Conservation (phyloP, 495 filamentous ascomycete species). For the Acidomyces sp. region DNA sequence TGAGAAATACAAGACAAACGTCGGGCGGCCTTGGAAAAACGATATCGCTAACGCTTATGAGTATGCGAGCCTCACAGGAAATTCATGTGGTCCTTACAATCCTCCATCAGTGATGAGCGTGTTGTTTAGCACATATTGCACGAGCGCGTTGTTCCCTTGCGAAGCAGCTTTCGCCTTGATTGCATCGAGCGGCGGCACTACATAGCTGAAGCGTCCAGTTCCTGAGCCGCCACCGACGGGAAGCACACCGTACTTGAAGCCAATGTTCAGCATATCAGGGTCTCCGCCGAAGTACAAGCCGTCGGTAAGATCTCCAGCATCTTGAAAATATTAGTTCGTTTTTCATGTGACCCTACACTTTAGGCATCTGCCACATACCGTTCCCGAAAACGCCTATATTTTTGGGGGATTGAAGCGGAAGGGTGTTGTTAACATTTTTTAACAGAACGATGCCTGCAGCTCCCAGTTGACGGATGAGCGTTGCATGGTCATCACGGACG, state of each 20-base stretch:
- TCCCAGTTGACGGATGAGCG: conserved; percentile 43
- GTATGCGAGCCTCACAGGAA: no score
- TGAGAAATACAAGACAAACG: conserved; percentile 44
- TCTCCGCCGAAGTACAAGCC: conserved; percentile 29
- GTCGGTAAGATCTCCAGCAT: no score
- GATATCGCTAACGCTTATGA: no score
- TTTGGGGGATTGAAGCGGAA: conserved; percentile 40
- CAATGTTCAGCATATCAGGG: conserved; percentile 1
- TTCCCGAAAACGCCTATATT: conserved; percentile 51
- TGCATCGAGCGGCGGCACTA: conserved; percentile 46
- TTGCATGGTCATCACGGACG: conserved; percentile 38
- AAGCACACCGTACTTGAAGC: conserved; percentile 44
- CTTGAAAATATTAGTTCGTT: no score
- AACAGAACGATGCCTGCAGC: conserved; percentile 47
- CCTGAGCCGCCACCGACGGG: conserved; percentile 49
- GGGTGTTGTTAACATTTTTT: conserved; percentile 43
- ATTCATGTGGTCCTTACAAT: no score
- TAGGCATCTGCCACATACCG: no score
- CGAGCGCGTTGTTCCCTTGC: conserved; percentile 24
- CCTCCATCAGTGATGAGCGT: conserved; percentile 24
- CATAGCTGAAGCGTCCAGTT: conserved; percentile 36
- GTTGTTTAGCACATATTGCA: conserved; percentile 33
- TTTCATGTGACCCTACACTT: no score
- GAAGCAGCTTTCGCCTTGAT: conserved; percentile 31
- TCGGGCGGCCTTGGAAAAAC: conserved; percentile 18